phyloP scores from a whole-genome alignment of 208 protist species.

The Zelonia costaricensis region DNA sequence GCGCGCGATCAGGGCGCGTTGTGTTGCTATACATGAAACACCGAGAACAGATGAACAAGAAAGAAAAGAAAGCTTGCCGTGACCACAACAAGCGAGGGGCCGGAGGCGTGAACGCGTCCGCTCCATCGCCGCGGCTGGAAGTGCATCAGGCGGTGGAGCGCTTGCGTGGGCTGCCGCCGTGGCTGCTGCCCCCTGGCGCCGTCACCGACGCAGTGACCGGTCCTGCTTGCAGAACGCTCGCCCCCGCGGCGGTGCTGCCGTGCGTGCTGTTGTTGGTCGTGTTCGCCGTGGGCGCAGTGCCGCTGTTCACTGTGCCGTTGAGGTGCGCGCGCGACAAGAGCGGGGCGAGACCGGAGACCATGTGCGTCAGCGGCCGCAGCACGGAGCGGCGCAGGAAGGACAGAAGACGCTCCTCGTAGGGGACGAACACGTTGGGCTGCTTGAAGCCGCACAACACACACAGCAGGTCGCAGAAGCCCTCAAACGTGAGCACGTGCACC shows the following conservation, averaged over 20 bases:
- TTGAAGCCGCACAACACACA: constrained; percentile 88
- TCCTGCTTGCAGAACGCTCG: not conserved
- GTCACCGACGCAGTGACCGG: too few relatives aligned
- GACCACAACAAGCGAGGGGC: too few relatives aligned
- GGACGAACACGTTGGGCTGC: constrained; percentile 85
- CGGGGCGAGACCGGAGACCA: constrained; percentile 42
- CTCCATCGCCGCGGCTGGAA: too few relatives aligned
- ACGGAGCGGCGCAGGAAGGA: constrained; percentile 77
- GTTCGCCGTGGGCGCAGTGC: not conserved
- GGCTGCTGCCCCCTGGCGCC: too few relatives aligned
- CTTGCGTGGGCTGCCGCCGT: too few relatives aligned
- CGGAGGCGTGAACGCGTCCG: too few relatives aligned
- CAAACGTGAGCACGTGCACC: constrained; percentile 56
- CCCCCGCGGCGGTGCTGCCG: not conserved
- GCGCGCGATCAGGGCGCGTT: too few relatives aligned
- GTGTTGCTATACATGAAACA: too few relatives aligned
- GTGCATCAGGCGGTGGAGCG: too few relatives aligned
- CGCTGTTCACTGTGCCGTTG: not conserved
- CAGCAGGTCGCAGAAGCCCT: constrained; percentile 81
- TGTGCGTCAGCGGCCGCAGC: constrained; percentile 67
- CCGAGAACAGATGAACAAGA: not conserved
- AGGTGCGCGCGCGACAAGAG: constrained; percentile 37
- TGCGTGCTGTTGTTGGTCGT: not conserved
- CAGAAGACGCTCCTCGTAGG: constrained; percentile 64
- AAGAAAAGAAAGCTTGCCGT: constrained; percentile 1